A percentile compares a stretch with the other conserved stretches of the same genome.
Conservation (phyloP, 148 eudicot genomes). For the Rhododendron kiyosumense region DNA sequence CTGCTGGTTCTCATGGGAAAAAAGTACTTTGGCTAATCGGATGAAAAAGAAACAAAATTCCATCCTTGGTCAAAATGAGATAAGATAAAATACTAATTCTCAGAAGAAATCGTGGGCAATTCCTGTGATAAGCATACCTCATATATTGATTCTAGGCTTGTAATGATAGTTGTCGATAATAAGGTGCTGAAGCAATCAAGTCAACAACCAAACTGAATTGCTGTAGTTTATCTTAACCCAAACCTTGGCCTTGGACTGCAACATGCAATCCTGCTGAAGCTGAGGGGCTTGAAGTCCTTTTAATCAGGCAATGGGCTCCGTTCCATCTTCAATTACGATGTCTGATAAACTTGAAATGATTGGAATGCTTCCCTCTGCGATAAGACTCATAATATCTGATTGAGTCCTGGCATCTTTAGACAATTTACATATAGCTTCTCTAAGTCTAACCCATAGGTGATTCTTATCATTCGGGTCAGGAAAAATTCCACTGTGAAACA, state of each 20-base stretch:
- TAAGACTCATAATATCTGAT: slow-evolving; percentile 28
- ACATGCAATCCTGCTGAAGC: neutral
- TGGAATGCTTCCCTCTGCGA: slow-evolving; percentile 38
- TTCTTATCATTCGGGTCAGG: slow-evolving; percentile 45
- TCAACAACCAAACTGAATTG: neutral
- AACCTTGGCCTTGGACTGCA: neutral
- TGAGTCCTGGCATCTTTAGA: slow-evolving; percentile 41
- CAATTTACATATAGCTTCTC: slow-evolving; percentile 41
- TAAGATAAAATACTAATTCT: neutral
- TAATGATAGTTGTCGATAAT: neutral
- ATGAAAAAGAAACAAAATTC: neutral
- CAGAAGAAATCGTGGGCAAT: neutral
- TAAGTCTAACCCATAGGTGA: slow-evolving; percentile 32
- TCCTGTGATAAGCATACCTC: neutral
- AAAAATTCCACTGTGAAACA: slow-evolving; percentile 33
- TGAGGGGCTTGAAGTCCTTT: neutral
- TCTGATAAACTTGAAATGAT: slow-evolving; percentile 6
- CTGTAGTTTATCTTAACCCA: neutral
- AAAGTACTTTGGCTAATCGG: neutral
- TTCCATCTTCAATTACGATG: neutral
- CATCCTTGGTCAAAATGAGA: neutral
- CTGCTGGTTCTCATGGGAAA: neutral
- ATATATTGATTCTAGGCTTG: neutral
- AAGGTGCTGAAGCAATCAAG: neutral
- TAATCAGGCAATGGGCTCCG: neutral